Conservation (phyloP, 1,284 basidiomycete species). For the Ustilago hordei region DNA sequence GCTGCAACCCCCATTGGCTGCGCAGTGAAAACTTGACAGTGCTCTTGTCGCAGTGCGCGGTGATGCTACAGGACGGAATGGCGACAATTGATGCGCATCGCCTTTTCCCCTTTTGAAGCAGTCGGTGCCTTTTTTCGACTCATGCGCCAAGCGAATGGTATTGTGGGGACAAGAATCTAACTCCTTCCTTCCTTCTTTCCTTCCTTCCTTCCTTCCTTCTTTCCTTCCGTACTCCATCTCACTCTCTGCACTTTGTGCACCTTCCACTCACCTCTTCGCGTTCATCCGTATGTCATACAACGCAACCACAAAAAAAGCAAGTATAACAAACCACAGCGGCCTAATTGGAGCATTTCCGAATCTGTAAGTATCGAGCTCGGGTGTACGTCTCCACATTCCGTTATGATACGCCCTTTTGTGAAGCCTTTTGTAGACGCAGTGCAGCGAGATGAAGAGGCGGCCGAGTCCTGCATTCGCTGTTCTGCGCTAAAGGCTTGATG, state of each 20-base stretch:
- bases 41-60: not conserved
- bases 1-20: not conserved
- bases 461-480: slow-evolving; percentile 4
- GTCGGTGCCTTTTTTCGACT: not conserved
- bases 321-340: slow-evolving; percentile 16
- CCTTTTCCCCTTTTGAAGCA: not conserved
- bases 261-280: not conserved
- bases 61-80: not conserved
- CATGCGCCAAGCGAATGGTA: not conserved
- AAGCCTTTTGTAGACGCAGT: not conserved
- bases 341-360: slow-evolving; percentile 7
- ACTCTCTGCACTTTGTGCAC: not conserved
- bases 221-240: not conserved
- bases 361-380: slow-evolving; percentile 22
- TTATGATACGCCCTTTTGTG: slow-evolving; percentile 11
- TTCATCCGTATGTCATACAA: not conserved
- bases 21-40: not conserved
- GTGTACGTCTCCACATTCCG: not conserved
- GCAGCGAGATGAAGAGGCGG: slow-evolving; percentile 18
- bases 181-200: not conserved
- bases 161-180: slow-evolving; percentile 2
- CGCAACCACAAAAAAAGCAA: slow-evolving; percentile 17
- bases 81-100: not conserved
- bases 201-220: slow-evolving; percentile 6
- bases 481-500: slow-evolving; percentile 11